A percentile compares a stretch with the other conserved stretches of the same genome.
These are phyloP conservation scores for Coleophoma cylindrospora DNA, from an alignment of 2,329 filamentous ascomycete genomes.

Conservation along the genomic window DNA sequence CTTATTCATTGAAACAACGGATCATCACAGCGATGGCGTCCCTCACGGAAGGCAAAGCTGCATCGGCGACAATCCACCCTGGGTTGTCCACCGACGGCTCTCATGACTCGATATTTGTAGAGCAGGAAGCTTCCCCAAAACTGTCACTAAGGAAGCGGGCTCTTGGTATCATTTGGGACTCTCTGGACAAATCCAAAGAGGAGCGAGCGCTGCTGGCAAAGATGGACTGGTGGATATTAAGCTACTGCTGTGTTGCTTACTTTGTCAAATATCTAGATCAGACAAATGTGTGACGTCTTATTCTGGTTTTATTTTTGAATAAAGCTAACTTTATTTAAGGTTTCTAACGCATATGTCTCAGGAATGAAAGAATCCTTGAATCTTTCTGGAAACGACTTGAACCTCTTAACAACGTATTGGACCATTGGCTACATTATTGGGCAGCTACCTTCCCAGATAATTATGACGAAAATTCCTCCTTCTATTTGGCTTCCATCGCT, in stretches of 20 bases:
- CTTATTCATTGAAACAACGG: background rate
- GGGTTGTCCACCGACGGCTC: background rate
- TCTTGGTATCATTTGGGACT: constrained; percentile 16
- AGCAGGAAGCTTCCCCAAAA: background rate
- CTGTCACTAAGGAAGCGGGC: constrained; percentile 7
- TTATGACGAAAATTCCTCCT: constrained; percentile 27
- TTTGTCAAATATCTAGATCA: constrained; percentile 13
- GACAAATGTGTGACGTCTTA: constrained; percentile 3
- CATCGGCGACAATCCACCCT: background rate
- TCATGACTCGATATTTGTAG: background rate
- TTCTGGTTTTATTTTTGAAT: background rate
- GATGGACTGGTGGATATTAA: constrained; percentile 40
- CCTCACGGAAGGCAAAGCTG: background rate
- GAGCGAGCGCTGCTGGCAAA: constrained; percentile 26
- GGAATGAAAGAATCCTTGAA: constrained; percentile 32
- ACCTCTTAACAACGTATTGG: constrained; percentile 33
- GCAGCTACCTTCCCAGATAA: constrained; percentile 8
- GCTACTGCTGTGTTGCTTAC: constrained; percentile 34
- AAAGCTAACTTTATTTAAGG: constrained; percentile 17
- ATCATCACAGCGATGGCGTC: background rate
- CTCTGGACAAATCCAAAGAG: constrained; percentile 6
- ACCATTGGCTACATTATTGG: constrained; percentile 16
- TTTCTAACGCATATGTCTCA: constrained; percentile 33
- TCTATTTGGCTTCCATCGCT: constrained; percentile 23
- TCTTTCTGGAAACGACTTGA: constrained; percentile 32